Conservation (phyloP, 1,284 basidiomycete genomes). For the Puccinia polysora region DNA sequence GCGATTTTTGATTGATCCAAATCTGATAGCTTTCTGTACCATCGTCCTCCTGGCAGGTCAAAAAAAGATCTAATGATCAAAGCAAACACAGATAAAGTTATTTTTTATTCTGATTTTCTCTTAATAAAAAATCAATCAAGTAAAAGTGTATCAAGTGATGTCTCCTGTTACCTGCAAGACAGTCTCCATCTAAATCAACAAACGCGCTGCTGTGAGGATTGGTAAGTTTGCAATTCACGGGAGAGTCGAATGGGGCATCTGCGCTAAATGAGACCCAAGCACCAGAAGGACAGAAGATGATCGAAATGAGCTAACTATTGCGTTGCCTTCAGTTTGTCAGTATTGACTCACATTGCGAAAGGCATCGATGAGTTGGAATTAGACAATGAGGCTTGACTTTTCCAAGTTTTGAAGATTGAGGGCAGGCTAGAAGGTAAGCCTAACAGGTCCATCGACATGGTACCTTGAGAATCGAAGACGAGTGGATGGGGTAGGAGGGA, state of each 20-base stretch:
- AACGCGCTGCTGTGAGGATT: conserved; percentile 91
- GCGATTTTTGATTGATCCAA: conserved; percentile 76
- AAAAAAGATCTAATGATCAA: conserved; percentile 67
- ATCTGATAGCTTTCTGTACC: conserved; percentile 68
- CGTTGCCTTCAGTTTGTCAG: neutral
- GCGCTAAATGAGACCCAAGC: neutral
- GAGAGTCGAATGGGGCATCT: conserved; percentile 17
- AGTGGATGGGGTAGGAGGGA: conserved; percentile 75
- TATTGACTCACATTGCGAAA: conserved; percentile 24
- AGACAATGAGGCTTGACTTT: conserved; percentile 22
- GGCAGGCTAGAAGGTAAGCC: conserved; percentile 60
- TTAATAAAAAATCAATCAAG: neutral
- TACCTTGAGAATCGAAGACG: conserved; percentile 75
- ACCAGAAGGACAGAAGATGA: neutral
- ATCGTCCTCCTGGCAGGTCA: conserved; percentile 69
- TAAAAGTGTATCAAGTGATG: neutral
- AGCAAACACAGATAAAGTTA: neutral
- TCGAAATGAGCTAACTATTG: neutral
- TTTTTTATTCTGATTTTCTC: conserved; percentile 4
- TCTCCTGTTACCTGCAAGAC: conserved; percentile 83
- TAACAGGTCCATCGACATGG: conserved; percentile 81
- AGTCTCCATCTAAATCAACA: conserved; percentile 94
- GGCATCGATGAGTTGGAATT: neutral
- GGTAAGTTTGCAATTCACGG: conserved; percentile 63
- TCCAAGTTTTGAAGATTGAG: conserved; percentile 40